phyloP scores from a whole-genome alignment of 2,329 filamentous ascomycete species.

The Kalaharituber pfeilii region DNA sequence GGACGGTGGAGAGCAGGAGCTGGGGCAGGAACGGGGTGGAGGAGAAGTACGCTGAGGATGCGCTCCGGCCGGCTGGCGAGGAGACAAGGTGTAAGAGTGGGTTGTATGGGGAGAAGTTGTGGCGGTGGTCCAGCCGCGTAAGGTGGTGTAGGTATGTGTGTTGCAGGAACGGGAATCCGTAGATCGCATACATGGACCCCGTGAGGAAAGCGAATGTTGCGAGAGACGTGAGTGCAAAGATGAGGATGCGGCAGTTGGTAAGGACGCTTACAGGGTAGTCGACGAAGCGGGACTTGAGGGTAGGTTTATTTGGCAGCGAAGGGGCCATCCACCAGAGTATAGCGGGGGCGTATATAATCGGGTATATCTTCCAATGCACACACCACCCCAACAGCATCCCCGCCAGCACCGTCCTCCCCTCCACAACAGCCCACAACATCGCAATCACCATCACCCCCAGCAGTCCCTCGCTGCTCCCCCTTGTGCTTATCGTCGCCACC shows the following conservation, averaged over 20 bases:
- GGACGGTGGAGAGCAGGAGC: slow-evolving; percentile 56
- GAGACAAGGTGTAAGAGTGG: slow-evolving; percentile 76
- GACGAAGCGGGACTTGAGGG: background rate
- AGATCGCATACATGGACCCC: slow-evolving; percentile 58
- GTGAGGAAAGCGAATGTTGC: slow-evolving; percentile 60
- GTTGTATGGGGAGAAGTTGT: slow-evolving; percentile 98
- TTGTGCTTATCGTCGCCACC: slow-evolving; percentile 90
- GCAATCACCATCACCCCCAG: slow-evolving; percentile 70
- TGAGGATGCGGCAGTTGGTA: slow-evolving; percentile 39
- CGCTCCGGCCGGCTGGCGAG: slow-evolving; percentile 6
- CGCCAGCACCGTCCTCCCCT: slow-evolving; percentile 44
- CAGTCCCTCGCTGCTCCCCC: slow-evolving; percentile 83
- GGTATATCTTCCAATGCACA: slow-evolving; percentile 98
- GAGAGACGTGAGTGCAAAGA: slow-evolving; percentile 47
- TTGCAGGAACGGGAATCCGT: slow-evolving; percentile 62
- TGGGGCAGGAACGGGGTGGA: slow-evolving; percentile 81
- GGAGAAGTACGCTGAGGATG: slow-evolving; percentile 40
- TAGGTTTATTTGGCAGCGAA: too few species aligned
- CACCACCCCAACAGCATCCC: slow-evolving; percentile 61
- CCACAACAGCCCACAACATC: slow-evolving; percentile 64
- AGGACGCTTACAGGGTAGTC: too few species aligned
- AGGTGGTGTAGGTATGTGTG: slow-evolving; percentile 92
- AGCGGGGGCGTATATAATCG: slow-evolving; percentile 79
- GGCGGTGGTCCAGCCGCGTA: slow-evolving; percentile 81
- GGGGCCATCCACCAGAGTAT: slow-evolving; percentile 73